Evolutionary conservation across 2,329 filamentous ascomycete genomes (phyloP).

Genomic region (Aspergillus ochraceoroseus): DNA sequence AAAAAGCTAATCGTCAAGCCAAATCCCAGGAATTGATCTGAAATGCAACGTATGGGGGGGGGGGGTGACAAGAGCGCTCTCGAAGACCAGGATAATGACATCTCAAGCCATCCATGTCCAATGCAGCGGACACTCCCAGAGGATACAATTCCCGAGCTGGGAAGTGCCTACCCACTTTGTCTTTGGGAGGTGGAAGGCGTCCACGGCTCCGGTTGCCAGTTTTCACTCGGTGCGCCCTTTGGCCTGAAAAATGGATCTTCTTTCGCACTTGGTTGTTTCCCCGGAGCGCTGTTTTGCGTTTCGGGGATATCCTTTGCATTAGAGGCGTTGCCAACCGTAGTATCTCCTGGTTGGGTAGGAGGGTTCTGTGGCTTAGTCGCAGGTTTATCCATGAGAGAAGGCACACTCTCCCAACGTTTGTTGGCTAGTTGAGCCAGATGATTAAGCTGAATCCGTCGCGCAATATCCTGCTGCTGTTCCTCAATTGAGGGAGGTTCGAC

Average conservation of each 20-base stretch:
- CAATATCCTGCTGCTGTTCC: conserved; percentile 56
- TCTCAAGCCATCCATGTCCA: too few relatives aligned
- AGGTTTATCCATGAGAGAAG: conserved; percentile 56
- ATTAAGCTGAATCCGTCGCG: conserved; percentile 56
- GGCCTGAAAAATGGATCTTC: conserved; percentile 57
- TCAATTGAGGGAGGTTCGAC: conserved; percentile 51
- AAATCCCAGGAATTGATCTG: too few relatives aligned
- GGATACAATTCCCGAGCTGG: neutral
- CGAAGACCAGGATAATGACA: too few relatives aligned
- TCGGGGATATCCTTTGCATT: neutral
- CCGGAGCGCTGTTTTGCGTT: neutral
- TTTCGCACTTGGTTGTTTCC: conserved; percentile 10
- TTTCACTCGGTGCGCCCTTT: conserved; percentile 54
- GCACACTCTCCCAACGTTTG: conserved; percentile 57
- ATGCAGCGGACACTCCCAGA: too few relatives aligned
- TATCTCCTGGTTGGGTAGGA: conserved; percentile 43
- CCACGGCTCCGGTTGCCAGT: conserved; percentile 66
- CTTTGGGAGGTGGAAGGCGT: conserved; percentile 45
- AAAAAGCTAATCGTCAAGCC: too few relatives aligned
- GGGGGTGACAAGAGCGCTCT: too few relatives aligned
- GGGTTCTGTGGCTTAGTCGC: conserved; percentile 47
- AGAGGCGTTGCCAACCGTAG: conserved; percentile 33
- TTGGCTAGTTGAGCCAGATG: conserved; percentile 56
- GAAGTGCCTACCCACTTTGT: conserved; percentile 19
- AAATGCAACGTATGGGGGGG: too few relatives aligned